A percentile compares a stretch with the other conserved stretches of the same genome.
phyloP scores from a whole-genome alignment of 768 basidiomycete genomes.

The Lactifluus hygrophoroides region DNA sequence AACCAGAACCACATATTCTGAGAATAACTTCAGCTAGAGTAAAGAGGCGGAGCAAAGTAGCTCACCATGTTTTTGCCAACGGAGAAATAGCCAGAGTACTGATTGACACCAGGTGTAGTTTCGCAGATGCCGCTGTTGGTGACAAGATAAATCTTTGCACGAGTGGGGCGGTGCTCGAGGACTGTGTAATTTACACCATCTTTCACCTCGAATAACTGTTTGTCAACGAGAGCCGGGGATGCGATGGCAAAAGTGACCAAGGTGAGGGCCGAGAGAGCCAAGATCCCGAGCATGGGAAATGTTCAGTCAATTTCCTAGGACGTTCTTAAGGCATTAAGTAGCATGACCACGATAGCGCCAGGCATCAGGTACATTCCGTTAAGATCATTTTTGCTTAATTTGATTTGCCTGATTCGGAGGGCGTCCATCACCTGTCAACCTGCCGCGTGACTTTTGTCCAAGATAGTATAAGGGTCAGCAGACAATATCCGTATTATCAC shows the following conservation, averaged over 20 bases:
- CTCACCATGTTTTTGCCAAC: not conserved
- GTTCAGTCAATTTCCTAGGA: too few relatives aligned
- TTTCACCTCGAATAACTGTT: not conserved
- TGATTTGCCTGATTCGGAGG: too few relatives aligned
- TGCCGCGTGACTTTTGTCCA: too few relatives aligned
- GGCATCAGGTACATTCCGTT: too few relatives aligned
- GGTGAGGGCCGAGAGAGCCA: not conserved
- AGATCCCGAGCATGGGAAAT: not conserved
- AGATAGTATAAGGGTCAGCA: too few relatives aligned
- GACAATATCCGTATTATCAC: too few relatives aligned
- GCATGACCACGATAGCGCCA: too few relatives aligned
- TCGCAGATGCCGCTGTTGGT: not conserved
- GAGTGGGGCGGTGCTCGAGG: not conserved
- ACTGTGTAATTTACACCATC: not conserved
- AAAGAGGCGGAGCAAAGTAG: not conserved
- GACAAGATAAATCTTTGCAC: not conserved
- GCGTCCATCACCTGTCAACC: too few relatives aligned
- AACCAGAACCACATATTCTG: too few relatives aligned
- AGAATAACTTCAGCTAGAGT: not conserved
- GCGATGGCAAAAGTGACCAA: not conserved
- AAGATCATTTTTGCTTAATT: too few relatives aligned
- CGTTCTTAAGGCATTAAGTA: too few relatives aligned
- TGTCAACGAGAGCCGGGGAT: not conserved
- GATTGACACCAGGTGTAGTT: not conserved
- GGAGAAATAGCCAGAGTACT: not conserved